These are phyloP conservation scores for Talaromyces borbonicus DNA, from an alignment of 495 filamentous ascomycete species.

Conservation along the genomic window DNA sequence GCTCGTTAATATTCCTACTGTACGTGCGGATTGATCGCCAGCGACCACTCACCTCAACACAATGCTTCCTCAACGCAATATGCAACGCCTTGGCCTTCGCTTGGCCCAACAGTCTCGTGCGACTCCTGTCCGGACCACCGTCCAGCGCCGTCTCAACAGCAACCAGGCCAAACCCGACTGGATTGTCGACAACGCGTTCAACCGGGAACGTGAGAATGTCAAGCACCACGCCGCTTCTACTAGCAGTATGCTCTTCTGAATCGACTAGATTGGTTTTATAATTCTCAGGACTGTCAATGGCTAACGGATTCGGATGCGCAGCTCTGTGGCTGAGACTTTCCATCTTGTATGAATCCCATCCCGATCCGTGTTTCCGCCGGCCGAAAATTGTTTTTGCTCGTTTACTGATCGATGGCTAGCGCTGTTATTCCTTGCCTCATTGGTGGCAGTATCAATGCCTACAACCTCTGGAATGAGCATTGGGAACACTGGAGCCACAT, in stretches of 20 bases:
- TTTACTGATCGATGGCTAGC: conserved; percentile 31
- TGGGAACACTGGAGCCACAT: conserved; percentile 90
- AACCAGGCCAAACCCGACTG: conserved; percentile 35
- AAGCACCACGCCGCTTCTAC: conserved; percentile 78
- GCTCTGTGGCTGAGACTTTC: conserved; percentile 91
- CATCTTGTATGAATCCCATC: conserved; percentile 58
- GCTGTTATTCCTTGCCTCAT: conserved; percentile 59
- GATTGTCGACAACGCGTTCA: conserved; percentile 72
- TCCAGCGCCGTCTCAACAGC: conserved; percentile 64
- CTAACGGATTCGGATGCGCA: conserved; percentile 39
- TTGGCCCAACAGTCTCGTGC: conserved; percentile 43
- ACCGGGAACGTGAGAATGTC: conserved; percentile 71
- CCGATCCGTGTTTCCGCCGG: no score
- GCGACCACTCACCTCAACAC: conserved; percentile 17
- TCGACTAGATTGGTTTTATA: neutral
- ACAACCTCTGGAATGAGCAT: conserved; percentile 84
- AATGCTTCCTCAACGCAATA: conserved; percentile 55
- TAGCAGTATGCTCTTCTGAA: conserved; percentile 48
- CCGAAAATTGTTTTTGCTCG: neutral
- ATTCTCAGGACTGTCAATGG: conserved; percentile 7
- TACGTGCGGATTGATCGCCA: no score
- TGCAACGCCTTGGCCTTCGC: conserved; percentile 51
- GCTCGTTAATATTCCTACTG: no score
- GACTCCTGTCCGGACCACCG: conserved; percentile 44
- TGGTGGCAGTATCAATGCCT: conserved; percentile 66